Evolutionary conservation across 2,329 filamentous ascomycete species (phyloP).

Genomic region (Blastomyces silverae): DNA sequence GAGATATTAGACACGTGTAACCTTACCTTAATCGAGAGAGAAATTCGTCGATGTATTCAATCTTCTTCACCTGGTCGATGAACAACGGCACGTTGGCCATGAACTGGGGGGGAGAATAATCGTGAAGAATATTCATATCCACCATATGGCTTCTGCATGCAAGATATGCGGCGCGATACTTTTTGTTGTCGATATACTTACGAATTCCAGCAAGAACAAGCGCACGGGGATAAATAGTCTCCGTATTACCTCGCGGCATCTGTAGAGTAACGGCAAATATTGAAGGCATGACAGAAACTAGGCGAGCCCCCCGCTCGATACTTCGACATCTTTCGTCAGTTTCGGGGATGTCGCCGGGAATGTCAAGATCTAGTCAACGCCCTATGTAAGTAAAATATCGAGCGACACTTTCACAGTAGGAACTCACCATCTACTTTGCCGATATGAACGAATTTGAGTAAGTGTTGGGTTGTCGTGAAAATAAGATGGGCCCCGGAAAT

Average conservation of each 20-base stretch:
- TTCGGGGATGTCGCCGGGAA: constrained; percentile 83
- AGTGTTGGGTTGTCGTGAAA: constrained; percentile 84
- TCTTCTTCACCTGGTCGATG: constrained; percentile 73
- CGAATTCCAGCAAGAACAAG: constrained; percentile 89
- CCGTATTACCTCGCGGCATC: constrained; percentile 91
- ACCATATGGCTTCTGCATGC: constrained; percentile 89
- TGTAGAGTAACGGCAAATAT: constrained; percentile 81
- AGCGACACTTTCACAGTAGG: background rate
- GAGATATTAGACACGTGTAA: background rate
- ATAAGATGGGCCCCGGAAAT: constrained; percentile 76
- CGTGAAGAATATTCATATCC: constrained; percentile 95
- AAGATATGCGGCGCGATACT: constrained; percentile 77
- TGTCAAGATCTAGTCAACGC: constrained; percentile 59
- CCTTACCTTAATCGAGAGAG: constrained; percentile 71
- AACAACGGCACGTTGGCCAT: constrained; percentile 68
- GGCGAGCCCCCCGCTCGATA: constrained; percentile 78
- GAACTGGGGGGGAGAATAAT: constrained; percentile 84
- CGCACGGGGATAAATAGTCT: constrained; percentile 88
- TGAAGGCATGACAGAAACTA: constrained; percentile 84
- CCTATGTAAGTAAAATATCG: constrained; percentile 20
- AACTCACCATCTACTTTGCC: constrained; percentile 55
- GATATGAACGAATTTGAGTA: constrained; percentile 90
- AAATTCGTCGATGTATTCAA: constrained; percentile 82
- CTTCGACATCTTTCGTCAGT: constrained; percentile 85
- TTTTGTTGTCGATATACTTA: constrained; percentile 66